phyloP scores from a whole-genome alignment of 2,329 filamentous ascomycete species.

The Aspergillus fischeri region DNA sequence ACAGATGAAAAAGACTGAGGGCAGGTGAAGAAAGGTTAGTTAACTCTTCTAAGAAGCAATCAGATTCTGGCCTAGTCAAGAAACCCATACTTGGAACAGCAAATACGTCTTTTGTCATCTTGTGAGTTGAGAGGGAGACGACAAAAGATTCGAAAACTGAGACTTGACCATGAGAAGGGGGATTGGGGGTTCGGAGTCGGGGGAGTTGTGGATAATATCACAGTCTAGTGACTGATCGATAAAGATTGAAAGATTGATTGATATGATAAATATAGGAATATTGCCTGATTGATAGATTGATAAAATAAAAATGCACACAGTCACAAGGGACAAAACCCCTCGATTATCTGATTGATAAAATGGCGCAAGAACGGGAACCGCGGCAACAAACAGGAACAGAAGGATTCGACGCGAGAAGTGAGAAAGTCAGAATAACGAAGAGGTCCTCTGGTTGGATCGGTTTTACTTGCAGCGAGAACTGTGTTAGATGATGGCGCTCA shows the following conservation, averaged over 20 bases:
- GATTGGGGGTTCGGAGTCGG: too few relatives aligned
- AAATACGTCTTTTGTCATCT: constrained; percentile 12
- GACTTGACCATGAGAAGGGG: background rate
- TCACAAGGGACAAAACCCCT: background rate
- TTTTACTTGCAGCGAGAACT: background rate
- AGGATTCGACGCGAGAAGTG: background rate
- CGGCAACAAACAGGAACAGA: background rate
- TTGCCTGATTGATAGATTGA: background rate
- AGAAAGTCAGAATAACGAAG: background rate
- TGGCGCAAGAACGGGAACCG: background rate
- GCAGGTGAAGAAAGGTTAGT: background rate
- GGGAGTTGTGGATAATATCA: background rate
- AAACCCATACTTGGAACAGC: constrained; percentile 11
- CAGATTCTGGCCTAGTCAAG: background rate
- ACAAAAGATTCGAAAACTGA: background rate
- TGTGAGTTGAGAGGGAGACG: background rate
- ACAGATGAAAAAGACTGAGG: constrained; percentile 76
- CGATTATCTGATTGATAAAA: background rate
- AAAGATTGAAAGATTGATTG: background rate
- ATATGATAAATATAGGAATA: background rate
- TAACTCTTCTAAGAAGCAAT: background rate
- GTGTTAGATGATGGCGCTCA: background rate
- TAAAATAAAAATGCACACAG: background rate
- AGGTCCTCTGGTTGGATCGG: background rate
- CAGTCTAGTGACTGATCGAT: constrained; percentile 2